phyloP scores from a whole-genome alignment of 192 early-diverging fungal species.

The Linnemannia hyalina region DNA sequence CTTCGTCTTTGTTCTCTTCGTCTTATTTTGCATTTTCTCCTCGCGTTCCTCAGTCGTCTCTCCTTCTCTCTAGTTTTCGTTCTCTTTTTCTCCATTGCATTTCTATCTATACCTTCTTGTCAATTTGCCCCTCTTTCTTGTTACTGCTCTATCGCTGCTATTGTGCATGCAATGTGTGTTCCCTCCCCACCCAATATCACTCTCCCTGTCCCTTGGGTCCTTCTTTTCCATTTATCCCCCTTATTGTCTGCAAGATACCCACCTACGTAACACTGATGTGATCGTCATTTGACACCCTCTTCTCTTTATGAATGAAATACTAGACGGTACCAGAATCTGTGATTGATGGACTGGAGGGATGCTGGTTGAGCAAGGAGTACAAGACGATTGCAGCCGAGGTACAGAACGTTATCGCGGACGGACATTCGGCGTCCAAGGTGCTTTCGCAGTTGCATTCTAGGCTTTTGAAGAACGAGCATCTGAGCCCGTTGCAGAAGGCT shows the following conservation, averaged over 20 bases:
- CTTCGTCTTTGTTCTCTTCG: no score
- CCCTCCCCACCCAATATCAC: neutral
- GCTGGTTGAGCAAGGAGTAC: constrained; percentile 65
- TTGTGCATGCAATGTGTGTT: neutral
- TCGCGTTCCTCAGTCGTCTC: no score
- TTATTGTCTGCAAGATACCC: neutral
- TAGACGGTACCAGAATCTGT: constrained; percentile 75
- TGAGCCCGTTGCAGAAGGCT: constrained; percentile 80
- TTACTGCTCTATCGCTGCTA: neutral
- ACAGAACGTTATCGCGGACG: constrained; percentile 70
- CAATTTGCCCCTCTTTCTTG: no score
- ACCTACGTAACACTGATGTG: neutral
- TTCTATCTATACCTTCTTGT: no score
- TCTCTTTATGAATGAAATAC: neutral
- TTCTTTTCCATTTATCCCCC: neutral
- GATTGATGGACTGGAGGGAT: constrained; percentile 71
- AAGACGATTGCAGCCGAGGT: constrained; percentile 65
- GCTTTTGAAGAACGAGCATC: constrained; percentile 70
- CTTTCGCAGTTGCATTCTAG: constrained; percentile 81
- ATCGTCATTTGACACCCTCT: neutral
- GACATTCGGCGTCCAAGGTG: constrained; percentile 83
- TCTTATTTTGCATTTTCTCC: no score
- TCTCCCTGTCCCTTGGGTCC: neutral
- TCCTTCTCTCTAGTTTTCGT: no score
- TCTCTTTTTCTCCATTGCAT: no score